Evolutionary conservation across 169 alveolate genomes (phyloP).

Genomic region (Plasmodium vivax): DNA sequence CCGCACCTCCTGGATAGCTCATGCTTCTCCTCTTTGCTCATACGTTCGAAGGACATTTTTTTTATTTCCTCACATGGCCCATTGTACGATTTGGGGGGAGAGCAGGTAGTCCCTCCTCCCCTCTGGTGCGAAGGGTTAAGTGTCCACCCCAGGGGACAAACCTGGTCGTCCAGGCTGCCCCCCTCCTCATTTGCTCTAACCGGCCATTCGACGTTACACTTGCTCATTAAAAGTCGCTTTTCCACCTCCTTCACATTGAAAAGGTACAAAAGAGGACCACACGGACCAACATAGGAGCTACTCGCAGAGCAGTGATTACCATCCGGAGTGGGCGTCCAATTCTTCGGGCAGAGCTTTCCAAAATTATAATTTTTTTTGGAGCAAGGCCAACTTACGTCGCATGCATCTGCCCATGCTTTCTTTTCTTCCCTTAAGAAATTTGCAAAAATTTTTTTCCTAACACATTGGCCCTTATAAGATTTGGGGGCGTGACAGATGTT

Average conservation of each 20-base stretch:
- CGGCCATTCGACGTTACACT: conserved; percentile 78
- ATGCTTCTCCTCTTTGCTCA: conserved; percentile 62
- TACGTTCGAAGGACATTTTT: conserved; percentile 23
- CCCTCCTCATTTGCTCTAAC: neutral
- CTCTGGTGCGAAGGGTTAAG: neutral
- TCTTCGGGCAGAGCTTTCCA: conserved; percentile 18
- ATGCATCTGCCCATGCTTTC: conserved; percentile 72
- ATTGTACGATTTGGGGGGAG: conserved; percentile 31
- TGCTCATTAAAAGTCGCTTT: conserved; percentile 5
- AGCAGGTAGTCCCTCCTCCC: neutral
- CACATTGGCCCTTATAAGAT: conserved; percentile 78
- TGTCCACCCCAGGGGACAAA: conserved; percentile 74
- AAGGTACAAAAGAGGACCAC: conserved; percentile 55
- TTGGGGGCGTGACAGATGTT: conserved; percentile 77
- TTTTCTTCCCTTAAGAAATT: conserved; percentile 77
- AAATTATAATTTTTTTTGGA: conserved; percentile 16
- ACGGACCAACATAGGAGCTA: conserved; percentile 79
- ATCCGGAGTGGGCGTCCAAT: conserved; percentile 78
- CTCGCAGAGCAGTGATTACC: conserved; percentile 78
- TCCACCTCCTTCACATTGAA: conserved; percentile 50
- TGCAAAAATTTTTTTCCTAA: conserved; percentile 71
- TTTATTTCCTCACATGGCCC: conserved; percentile 68
- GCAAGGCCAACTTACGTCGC: conserved; percentile 83
- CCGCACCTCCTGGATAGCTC: conserved; percentile 27
- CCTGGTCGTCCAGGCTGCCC: neutral